These are phyloP conservation scores for Pythium sukuiense DNA, from an alignment of 352 stramenopile genomes.

Conservation along the genomic window DNA sequence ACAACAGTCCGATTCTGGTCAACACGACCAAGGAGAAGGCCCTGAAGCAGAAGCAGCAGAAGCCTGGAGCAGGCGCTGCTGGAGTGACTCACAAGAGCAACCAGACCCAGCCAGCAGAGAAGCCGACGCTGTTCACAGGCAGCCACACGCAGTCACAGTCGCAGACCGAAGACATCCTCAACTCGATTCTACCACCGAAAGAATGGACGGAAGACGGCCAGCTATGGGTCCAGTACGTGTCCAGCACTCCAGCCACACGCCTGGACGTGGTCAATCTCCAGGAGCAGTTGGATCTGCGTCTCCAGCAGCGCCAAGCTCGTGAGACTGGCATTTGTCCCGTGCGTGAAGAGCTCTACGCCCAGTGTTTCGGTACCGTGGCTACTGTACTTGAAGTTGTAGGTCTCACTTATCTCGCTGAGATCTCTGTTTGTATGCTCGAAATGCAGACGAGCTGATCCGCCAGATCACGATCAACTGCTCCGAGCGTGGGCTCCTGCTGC, in stretches of 20 bases:
- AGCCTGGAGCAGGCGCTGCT: constrained; percentile 26
- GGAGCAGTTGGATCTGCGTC: constrained; percentile 87
- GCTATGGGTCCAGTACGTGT: constrained; percentile 94
- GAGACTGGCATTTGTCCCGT: constrained; percentile 93
- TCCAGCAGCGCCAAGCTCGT: constrained; percentile 90
- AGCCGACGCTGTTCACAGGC: constrained; percentile 65
- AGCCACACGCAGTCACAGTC: constrained; percentile 53
- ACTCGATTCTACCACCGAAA: constrained; percentile 90
- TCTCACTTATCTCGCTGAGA: background rate
- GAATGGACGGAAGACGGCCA: constrained; percentile 90
- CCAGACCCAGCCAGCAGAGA: constrained; percentile 28
- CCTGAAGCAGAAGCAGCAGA: constrained; percentile 43
- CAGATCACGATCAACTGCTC: constrained; percentile 94
- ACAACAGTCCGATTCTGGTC: constrained; percentile 90
- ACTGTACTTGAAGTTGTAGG: background rate
- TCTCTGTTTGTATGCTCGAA: constrained; percentile 1
- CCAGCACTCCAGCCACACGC: constrained; percentile 88
- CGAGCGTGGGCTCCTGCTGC: constrained; percentile 85
- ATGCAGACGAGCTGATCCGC: constrained; percentile 87
- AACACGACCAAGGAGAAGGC: constrained; percentile 86
- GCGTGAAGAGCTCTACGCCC: constrained; percentile 90
- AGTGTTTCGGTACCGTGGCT: constrained; percentile 94
- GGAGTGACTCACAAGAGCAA: constrained; percentile 30
- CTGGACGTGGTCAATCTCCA: constrained; percentile 92
- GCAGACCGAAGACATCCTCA: constrained; percentile 90